A percentile compares a stretch with the other conserved stretches of the same genome.
Evolutionary conservation across 2,329 filamentous ascomycete genomes (phyloP).

Genomic region (Colletotrichum phormii): DNA sequence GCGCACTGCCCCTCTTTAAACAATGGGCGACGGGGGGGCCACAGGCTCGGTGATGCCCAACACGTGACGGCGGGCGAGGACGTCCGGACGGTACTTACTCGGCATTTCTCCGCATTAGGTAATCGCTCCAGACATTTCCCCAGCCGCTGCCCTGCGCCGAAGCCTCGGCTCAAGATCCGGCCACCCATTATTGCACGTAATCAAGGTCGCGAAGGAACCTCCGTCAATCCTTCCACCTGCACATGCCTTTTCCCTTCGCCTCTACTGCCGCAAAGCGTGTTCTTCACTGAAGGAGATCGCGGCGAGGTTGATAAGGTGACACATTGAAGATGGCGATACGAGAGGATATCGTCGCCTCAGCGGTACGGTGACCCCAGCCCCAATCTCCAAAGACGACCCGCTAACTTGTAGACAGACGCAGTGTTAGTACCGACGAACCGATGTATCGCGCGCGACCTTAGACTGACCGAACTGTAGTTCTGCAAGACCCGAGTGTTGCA

Average conservation of each 20-base stretch:
- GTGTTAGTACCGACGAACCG: slow-evolving; percentile 49
- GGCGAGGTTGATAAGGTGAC: slow-evolving; percentile 16
- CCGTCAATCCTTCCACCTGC: background rate
- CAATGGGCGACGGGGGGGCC: slow-evolving; percentile 1
- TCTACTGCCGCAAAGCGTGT: background rate
- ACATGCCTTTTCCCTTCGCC: background rate
- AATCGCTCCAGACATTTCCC: slow-evolving; percentile 10
- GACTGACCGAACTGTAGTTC: slow-evolving; percentile 65
- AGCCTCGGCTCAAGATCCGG: slow-evolving; percentile 43
- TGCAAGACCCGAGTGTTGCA: slow-evolving; percentile 93
- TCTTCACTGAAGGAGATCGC: slow-evolving; percentile 16
- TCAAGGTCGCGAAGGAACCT: background rate
- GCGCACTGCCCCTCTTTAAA: slow-evolving; percentile 31
- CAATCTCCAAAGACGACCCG: background rate
- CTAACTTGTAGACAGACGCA: slow-evolving; percentile 48
- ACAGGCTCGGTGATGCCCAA: background rate
- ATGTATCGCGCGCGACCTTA: background rate
- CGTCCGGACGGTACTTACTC: background rate
- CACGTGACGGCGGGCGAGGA: slow-evolving; percentile 22
- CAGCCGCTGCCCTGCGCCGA: slow-evolving; percentile 28
- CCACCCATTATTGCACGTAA: slow-evolving; percentile 37
- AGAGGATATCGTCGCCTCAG: slow-evolving; percentile 90
- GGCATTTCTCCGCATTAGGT: slow-evolving; percentile 7
- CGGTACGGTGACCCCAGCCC: slow-evolving; percentile 62
- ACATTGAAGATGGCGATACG: slow-evolving; percentile 78